A percentile compares a stretch with the other conserved stretches of the same genome.
phyloP scores from a whole-genome alignment of 495 filamentous ascomycete genomes.

The Glonium stellatum region DNA sequence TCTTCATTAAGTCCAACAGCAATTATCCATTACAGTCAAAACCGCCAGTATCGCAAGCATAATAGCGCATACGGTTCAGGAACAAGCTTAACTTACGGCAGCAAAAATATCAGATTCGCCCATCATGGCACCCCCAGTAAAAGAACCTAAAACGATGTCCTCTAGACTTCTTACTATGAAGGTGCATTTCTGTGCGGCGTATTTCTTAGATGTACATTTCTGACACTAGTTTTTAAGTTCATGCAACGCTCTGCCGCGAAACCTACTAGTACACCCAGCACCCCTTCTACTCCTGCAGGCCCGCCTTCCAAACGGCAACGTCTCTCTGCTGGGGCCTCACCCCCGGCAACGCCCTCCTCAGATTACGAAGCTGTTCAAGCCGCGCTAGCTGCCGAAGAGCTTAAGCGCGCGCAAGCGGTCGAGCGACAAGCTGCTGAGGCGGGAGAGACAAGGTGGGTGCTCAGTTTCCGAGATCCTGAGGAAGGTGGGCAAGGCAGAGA shows the following conservation, averaged over 20 bases:
- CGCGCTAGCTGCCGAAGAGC: slow-evolving; percentile 68
- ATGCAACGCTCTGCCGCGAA: slow-evolving; percentile 84
- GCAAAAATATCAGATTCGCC: not conserved
- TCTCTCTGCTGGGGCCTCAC: slow-evolving; percentile 37
- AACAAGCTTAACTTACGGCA: no score
- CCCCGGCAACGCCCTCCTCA: slow-evolving; percentile 34
- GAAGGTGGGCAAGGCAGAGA: slow-evolving; percentile 5
- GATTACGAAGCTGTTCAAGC: slow-evolving; percentile 52
- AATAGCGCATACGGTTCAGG: not conserved
- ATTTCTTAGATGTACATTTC: not conserved
- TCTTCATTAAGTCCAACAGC: not conserved
- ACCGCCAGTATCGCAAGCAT: not conserved
- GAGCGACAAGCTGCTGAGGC: slow-evolving; percentile 63
- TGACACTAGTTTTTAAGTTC: slow-evolving; percentile 48
- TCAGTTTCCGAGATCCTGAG: slow-evolving; percentile 45
- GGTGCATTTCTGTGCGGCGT: slow-evolving; percentile 32
- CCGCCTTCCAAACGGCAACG: slow-evolving; percentile 45
- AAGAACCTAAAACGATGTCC: slow-evolving; percentile 65
- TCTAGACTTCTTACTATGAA: slow-evolving; percentile 91
- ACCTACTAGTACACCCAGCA: slow-evolving; percentile 13
- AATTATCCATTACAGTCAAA: not conserved
- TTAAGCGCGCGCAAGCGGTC: slow-evolving; percentile 63
- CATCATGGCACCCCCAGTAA: not conserved
- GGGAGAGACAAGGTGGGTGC: slow-evolving; percentile 84
- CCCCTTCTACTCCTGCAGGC: slow-evolving; percentile 37